These are phyloP conservation scores for Tuber magnatum DNA, from an alignment of 495 filamentous ascomycete genomes.

Conservation along the genomic window DNA sequence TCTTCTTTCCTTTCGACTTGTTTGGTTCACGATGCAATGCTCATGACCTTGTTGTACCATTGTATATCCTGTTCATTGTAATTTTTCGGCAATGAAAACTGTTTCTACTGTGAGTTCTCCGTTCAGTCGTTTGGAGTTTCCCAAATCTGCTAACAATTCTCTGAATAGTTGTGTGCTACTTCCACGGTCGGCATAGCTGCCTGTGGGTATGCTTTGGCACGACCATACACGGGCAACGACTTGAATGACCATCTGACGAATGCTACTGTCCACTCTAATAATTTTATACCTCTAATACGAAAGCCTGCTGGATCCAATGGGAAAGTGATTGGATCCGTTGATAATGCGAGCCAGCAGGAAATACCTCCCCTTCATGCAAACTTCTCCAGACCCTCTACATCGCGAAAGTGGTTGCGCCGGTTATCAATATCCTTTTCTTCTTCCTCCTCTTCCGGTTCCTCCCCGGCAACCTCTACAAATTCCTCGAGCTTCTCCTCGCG, in stretches of 20 bases:
- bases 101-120: constrained; percentile 56
- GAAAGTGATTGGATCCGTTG: constrained; percentile 9
- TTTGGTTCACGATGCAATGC: constrained; percentile 35
- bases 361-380: constrained; percentile 14
- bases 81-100: constrained; percentile 50
- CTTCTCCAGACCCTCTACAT: constrained; percentile 29
- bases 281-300: constrained; percentile 39
- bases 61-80: constrained; percentile 35
- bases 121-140: background rate
- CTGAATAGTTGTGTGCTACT: constrained; percentile 59
- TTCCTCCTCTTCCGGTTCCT: constrained; percentile 30
- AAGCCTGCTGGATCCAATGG: constrained; percentile 30
- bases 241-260: constrained; percentile 39
- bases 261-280: constrained; percentile 28
- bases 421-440: constrained; percentile 39
- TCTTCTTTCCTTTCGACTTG: background rate
- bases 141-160: background rate
- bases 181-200: constrained; percentile 63
- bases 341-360: constrained; percentile 6
- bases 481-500: constrained; percentile 35
- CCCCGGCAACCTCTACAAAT: constrained; percentile 24
- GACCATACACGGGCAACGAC: constrained; percentile 42
- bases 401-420: constrained; percentile 36
- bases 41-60: constrained; percentile 31
- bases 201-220: constrained; percentile 58